phyloP scores from a whole-genome alignment of 768 basidiomycete species.

The Trichaptum fuscoviolaceum region DNA sequence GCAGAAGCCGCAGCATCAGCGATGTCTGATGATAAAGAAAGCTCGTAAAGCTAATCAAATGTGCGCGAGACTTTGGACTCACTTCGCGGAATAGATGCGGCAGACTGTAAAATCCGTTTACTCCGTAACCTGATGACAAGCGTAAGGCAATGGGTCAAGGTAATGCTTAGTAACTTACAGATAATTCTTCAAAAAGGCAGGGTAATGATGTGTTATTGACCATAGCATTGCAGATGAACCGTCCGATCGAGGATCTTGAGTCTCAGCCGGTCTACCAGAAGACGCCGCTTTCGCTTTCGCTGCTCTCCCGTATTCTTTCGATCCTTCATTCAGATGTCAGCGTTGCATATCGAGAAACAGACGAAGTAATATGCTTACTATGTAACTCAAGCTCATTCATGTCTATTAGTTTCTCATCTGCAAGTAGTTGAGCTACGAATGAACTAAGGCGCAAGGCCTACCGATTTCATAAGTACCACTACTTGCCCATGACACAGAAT shows the following conservation, averaged over 20 bases:
- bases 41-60: background rate
- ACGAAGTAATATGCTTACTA: constrained; percentile 29
- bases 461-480: background rate
- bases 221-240: constrained; percentile 44
- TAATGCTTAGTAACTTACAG: constrained; percentile 25
- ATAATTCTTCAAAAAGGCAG: constrained; percentile 43
- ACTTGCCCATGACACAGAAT: background rate
- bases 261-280: background rate
- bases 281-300: constrained; percentile 10
- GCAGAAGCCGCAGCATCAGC: constrained; percentile 36
- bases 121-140: constrained; percentile 18
- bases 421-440: constrained; percentile 47
- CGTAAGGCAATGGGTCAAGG: background rate
- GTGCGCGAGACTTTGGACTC: constrained; percentile 6
- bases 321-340: constrained; percentile 21
- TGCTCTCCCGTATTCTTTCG: constrained; percentile 39
- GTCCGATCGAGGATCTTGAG: constrained; percentile 37
- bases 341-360: background rate
- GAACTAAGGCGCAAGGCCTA: constrained; percentile 40
- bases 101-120: constrained; percentile 41
- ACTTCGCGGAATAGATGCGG: constrained; percentile 44
- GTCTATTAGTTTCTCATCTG: constrained; percentile 38
- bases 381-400: constrained; percentile 42
- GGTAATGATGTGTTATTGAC: constrained; percentile 43
- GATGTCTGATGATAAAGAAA: constrained; percentile 26